Evolutionary conservation across 129 eudicot species (phyloP), one percentile per base, ranked within the genome.

Genomic region (Solidago caesia): DNA sequence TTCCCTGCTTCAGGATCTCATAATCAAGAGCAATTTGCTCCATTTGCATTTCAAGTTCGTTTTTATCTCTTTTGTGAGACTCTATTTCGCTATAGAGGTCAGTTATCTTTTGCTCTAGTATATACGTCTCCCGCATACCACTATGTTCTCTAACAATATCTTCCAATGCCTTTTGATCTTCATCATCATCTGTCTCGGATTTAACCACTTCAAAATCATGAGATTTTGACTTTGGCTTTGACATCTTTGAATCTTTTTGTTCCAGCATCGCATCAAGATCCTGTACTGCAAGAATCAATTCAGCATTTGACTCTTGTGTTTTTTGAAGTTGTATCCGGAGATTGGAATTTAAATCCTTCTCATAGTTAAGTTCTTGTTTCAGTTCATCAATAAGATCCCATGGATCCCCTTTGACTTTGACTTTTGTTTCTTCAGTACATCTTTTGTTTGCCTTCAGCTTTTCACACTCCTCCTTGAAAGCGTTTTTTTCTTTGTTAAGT

Each of bases 11-110:
- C 79, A 91, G 46, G 74, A 95, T 95, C 74, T 95, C 99, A n/a
- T 95, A 91, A 74, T 95, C 99, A 16, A 95, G 89, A 7, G 97
- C 91, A 52, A 95, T 90, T 85, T 95, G 97, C 74, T 95, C 99
- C 96, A 91, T 80, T 81, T 95, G 96, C 87, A 85, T 89, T 82
- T 95, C 95, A 26, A 91, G 76, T 73, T 95, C 99, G 55, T 89
- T 93, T 82, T 77, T 91, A 67, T 95, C 97, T 81, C 94, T 79
- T 78, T 85, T 91, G 62, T 80, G 87, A 12, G 78, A 84, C 80
- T 95, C 95, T 55, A 91, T 79, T 78, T 95, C 99, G 13, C 84
- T 62, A 77, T 86, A 83, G 43, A 95, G 86, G 53, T 91, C 96
- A 52, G 78, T 81, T 79, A 91, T 82, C 81, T 89, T 90, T 78